Conservation (phyloP, 208 protist species). For the Wallacemonas sp. region DNA sequence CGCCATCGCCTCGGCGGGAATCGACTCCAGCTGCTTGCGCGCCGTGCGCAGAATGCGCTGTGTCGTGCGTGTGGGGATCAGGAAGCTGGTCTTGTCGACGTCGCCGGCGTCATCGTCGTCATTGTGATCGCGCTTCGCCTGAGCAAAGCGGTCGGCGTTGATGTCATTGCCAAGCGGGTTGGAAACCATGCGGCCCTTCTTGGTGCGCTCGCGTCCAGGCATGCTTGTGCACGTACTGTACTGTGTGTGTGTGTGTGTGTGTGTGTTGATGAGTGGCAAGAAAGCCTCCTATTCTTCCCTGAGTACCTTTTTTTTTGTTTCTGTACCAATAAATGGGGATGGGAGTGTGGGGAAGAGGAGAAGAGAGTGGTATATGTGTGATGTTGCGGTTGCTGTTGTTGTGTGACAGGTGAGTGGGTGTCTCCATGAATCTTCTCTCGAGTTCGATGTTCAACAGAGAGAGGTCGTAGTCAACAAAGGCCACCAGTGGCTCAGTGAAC, state of each 20-base stretch:
- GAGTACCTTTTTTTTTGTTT: too few relatives aligned
- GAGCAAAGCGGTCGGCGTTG: constrained; percentile 78
- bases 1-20: constrained; percentile 45
- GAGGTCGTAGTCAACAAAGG: too few relatives aligned
- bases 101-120: constrained; percentile 31
- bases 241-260: constrained; percentile 4
- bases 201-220: constrained; percentile 43
- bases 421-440: too few relatives aligned
- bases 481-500: too few relatives aligned
- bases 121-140: constrained; percentile 12
- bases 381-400: too few relatives aligned
- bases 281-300: too few relatives aligned
- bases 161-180: constrained; percentile 86
- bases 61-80: constrained; percentile 74
- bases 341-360: too few relatives aligned
- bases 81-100: constrained; percentile 53
- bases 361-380: too few relatives aligned
- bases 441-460: too few relatives aligned
- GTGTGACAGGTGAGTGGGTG: too few relatives aligned
- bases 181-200: constrained; percentile 40
- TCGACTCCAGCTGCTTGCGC: constrained; percentile 63
- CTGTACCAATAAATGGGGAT: too few relatives aligned
- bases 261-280: constrained; percentile 4
- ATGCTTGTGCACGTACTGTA: constrained; percentile 6
- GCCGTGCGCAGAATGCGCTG: constrained; percentile 80